Evolutionary conservation across 1,284 basidiomycete species (phyloP).

Genomic region (Pulchroboletus neoregius): DNA sequence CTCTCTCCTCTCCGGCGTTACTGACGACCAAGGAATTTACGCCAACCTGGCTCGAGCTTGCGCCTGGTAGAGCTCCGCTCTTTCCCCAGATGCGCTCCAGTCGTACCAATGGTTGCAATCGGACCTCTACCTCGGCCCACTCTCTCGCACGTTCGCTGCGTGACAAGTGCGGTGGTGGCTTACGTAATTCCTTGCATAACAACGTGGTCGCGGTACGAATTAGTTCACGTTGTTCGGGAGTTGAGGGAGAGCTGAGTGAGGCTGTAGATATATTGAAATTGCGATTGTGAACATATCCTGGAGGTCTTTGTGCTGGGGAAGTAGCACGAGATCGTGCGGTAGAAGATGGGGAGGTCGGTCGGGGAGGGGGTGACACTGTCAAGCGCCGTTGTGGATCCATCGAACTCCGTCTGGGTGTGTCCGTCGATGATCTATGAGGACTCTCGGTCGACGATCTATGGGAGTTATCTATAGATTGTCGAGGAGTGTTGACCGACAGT

Average conservation of each 20-base stretch:
- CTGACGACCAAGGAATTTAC: constrained; percentile 38
- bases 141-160: constrained; percentile 48
- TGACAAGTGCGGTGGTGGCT: constrained; percentile 50
- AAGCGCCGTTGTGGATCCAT: constrained; percentile 34
- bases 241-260: constrained; percentile 44
- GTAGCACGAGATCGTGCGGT: constrained; percentile 31
- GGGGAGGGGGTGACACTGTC: constrained; percentile 32
- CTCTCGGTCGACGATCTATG: constrained; percentile 37
- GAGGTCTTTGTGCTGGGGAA: constrained; percentile 41
- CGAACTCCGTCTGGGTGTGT: constrained; percentile 28
- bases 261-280: constrained; percentile 53
- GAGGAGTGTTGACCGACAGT: constrained; percentile 34
- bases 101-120: constrained; percentile 55
- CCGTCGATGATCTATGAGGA: constrained; percentile 28
- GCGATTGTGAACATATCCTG: constrained; percentile 45
- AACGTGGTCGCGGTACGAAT: constrained; percentile 58
- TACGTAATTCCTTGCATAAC: constrained; percentile 60
- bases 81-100: constrained; percentile 73
- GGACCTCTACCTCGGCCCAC: constrained; percentile 70
- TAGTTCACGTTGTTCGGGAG: constrained; percentile 57
- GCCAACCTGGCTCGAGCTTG: constrained; percentile 44
- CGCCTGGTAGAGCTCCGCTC: constrained; percentile 37
- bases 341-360: constrained; percentile 31
- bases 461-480: constrained; percentile 27
- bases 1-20: constrained; percentile 65